Evolutionary conservation across 768 basidiomycete species (phyloP).

Genomic region (Tylopilus cervinicoccineus): DNA sequence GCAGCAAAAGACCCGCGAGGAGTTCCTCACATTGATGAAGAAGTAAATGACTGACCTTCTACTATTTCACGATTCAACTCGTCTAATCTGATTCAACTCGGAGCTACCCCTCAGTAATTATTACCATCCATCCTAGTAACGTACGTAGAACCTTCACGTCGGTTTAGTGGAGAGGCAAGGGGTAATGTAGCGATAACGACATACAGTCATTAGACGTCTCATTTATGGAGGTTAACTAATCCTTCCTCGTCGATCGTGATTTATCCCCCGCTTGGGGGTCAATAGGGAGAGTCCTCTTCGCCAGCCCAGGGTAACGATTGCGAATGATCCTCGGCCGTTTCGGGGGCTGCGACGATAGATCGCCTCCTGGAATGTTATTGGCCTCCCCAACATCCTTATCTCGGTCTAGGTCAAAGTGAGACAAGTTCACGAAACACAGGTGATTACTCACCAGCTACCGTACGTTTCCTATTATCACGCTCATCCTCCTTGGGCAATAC

Average conservation of each 20-base stretch:
- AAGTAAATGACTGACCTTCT: slow-evolving; percentile 12
- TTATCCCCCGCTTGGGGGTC: slow-evolving; percentile 61
- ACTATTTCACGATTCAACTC: slow-evolving; percentile 46
- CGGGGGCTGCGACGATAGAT: slow-evolving; percentile 39
- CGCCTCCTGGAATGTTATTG: slow-evolving; percentile 33
- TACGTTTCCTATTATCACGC: slow-evolving; percentile 65
- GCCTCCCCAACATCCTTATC: slow-evolving; percentile 51
- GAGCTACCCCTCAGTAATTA: slow-evolving; percentile 20
- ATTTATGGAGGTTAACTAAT: slow-evolving; percentile 30
- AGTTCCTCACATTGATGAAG: slow-evolving; percentile 88
- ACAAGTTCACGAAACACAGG: neutral
- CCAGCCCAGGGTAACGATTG: slow-evolving; percentile 50
- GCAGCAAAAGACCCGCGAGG: slow-evolving; percentile 98
- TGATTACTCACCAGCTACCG: slow-evolving; percentile 53
- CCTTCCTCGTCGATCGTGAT: slow-evolving; percentile 49
- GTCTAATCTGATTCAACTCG: slow-evolving; percentile 35
- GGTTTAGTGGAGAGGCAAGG: slow-evolving; percentile 10
- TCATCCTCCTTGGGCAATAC: slow-evolving; percentile 54
- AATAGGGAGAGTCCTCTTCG: slow-evolving; percentile 57
- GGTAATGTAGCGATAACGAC: slow-evolving; percentile 18
- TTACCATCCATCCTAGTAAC: slow-evolving; percentile 21
- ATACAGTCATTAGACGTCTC: slow-evolving; percentile 8
- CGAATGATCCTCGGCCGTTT: slow-evolving; percentile 62
- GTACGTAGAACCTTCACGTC: slow-evolving; percentile 10
- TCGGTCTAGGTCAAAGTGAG: slow-evolving; percentile 44